Evolutionary conservation across 148 eudicot genomes (phyloP), one percentile per base, ranked within the genome.

Genomic region (Amaranthus palmeri): DNA sequence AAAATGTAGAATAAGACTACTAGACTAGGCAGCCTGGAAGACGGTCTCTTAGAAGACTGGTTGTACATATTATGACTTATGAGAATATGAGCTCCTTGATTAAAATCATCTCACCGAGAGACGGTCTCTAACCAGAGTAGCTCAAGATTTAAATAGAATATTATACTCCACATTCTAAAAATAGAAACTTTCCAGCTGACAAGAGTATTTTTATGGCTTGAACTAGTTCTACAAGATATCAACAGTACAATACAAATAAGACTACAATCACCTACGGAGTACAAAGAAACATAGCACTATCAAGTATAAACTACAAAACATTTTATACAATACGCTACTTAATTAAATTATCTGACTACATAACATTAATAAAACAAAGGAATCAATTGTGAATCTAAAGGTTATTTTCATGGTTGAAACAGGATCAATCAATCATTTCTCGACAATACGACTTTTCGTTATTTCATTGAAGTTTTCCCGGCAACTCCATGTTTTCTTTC

Each of bases 311-410:
- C 4, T 49, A 54, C 64, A 54, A 10, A 71, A 40, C 14, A 4
- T 57, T 77, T 65, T 77, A 61, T 72, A 77, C 80, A 77, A 10
- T 50, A 36, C 61, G 60, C 54, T 71, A 74, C 7, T 8, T 5
- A 43, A 63, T n/a, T 4, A 7, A 69, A 25, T 25, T 25, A 25
- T 43, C 55, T 46, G 55, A 57, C 71, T 36, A 48, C 45, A 18
- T 10, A 46, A 43, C 52, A 47, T 42, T 67, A 67, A 40, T 58
- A 58, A 25, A 8, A 53, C 55, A 7, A 58, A 58, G 41, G 9
- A 58, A 10, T 58, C 36, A 17, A 13, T 58, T 53, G 12, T 3
- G 10, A 25, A 58, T 25, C 61, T 58, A 10, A 25, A 58, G 41
- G 42, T 8, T 18, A 50, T 66, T 47, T 18, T 61, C 69, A 62